Evolutionary conservation across 2,329 filamentous ascomycete species (phyloP), one percentile per base, ranked within the genome.

Genomic region (Arthroderma sp.): DNA sequence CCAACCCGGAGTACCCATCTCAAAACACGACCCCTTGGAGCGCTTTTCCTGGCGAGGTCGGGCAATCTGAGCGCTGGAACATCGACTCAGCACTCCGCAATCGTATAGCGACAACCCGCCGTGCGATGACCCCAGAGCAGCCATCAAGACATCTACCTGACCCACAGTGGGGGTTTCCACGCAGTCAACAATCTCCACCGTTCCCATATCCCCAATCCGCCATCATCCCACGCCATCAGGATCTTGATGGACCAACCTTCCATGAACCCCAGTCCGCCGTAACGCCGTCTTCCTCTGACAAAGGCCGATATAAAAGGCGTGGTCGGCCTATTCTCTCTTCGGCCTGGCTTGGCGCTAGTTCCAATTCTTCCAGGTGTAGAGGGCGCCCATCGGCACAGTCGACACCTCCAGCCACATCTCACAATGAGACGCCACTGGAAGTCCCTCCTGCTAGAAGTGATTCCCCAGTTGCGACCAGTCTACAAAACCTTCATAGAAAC

Each of bases 261-360:
- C 22, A 76, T 69, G 48, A 74, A 67, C 82, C 84, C 6, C 78
- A 73, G 40, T 87, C 85, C 1, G 83, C 84, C 3, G 70, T 84
- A n/a, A 83, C 81, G 3, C 78, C 81, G 1, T 77, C 74, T 4
- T 57, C 59, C 3, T 52, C 56, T 3, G 61, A 64, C 6, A 43
- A 80, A 72, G 50, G 62, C 10, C 59, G 60, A 8, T 49, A 57
- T 10, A 59, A 57, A 44, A 71, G 81, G 45, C 76, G 85, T 3
- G 83, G 93, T 59, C 87, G 87, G 0, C 83, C 86, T 0, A 86
- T 85, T 5, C 85, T 94, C 0, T 94, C 87, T 1, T 94, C 87
- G 6, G 88, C 88, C 1, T 95, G 88, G 88, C 78, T 82, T 45
- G 78, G 78, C 50, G 77, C 74, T 47, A 75, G 72, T 34, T 70